A percentile compares a stretch with the other conserved stretches of the same genome.
Evolutionary conservation across 306 rosid species (phyloP).

Genomic region (cucumber (Cucumis sativus)): DNA sequence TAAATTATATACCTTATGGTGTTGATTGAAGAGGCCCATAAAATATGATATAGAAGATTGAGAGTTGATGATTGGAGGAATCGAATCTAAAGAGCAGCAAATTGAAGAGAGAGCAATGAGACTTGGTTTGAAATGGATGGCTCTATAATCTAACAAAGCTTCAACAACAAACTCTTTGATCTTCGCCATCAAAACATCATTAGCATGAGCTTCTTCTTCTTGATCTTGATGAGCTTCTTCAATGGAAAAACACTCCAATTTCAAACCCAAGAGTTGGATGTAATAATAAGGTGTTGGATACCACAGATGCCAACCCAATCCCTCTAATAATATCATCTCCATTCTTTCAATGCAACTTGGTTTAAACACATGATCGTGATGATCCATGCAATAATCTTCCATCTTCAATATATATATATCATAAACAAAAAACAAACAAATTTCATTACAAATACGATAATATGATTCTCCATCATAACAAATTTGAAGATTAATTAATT

Average conservation of each 20-base stretch:
- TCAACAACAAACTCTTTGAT: conserved; percentile 18
- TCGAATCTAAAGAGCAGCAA: conserved; percentile 16
- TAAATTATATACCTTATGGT: conserved; percentile 21
- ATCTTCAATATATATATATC: conserved; percentile 12
- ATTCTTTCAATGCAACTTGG: conserved; percentile 20
- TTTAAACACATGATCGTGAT: conserved; percentile 14
- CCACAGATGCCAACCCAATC: conserved; percentile 35
- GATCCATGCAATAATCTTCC: conserved; percentile 21
- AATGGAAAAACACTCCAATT: conserved; percentile 9
- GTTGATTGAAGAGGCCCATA: conserved; percentile 14
- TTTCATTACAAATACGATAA: neutral
- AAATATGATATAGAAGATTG: conserved; percentile 9
- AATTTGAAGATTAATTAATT: no score
- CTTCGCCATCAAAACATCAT: neutral
- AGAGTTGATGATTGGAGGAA: neutral
- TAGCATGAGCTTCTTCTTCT: neutral
- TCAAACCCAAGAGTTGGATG: conserved; percentile 12
- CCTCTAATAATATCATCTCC: conserved; percentile 32
- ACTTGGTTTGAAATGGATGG: conserved; percentile 29
- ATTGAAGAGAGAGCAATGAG: conserved; percentile 29
- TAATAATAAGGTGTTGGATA: conserved; percentile 27
- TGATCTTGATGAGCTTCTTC: conserved; percentile 5
- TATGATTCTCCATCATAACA: no score
- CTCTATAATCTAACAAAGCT: conserved; percentile 23
- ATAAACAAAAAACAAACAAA: neutral